A percentile compares a stretch with the other conserved stretches of the same genome.
These are phyloP conservation scores for Diversispora eburnea DNA, from an alignment of 192 early-diverging fungal genomes.

Conservation along the genomic window DNA sequence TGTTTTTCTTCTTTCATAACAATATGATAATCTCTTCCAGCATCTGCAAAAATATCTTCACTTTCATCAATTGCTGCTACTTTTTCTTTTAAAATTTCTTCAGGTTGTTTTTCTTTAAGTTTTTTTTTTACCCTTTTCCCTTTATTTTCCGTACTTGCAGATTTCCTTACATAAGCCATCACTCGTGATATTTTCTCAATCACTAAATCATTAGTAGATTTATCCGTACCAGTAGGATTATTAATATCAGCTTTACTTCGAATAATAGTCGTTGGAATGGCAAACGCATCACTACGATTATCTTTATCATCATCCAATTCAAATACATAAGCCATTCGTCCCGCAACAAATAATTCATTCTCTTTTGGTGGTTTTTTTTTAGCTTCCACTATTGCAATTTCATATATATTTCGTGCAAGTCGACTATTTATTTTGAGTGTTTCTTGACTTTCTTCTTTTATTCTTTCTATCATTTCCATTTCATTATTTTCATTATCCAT, in stretches of 20 bases:
- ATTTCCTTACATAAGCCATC: slow-evolving; percentile 46
- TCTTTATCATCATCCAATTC: slow-evolving; percentile 51
- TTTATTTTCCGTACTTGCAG: slow-evolving; percentile 33
- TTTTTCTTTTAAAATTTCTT: slow-evolving; percentile 27
- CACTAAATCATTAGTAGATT: slow-evolving; percentile 59
- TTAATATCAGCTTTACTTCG: slow-evolving; percentile 71
- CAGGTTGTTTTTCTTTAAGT: slow-evolving; percentile 28
- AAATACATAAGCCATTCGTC: slow-evolving; percentile 75
- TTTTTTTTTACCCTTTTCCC: slow-evolving; percentile 48
- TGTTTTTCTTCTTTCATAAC: background rate
- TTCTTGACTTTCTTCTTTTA: slow-evolving; percentile 44
- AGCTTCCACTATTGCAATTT: slow-evolving; percentile 37
- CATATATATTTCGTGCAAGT: slow-evolving; percentile 50
- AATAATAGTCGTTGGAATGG: slow-evolving; percentile 69
- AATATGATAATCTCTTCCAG: slow-evolving; percentile 70
- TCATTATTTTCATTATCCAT: slow-evolving; percentile 40
- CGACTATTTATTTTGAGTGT: slow-evolving; percentile 38
- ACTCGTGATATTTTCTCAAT: slow-evolving; percentile 70
- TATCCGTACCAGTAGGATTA: slow-evolving; percentile 42
- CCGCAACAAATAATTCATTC: slow-evolving; percentile 73
- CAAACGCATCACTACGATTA: slow-evolving; percentile 45
- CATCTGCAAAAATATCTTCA: slow-evolving; percentile 86
- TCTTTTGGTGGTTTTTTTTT: slow-evolving; percentile 39
- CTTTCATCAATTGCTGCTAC: slow-evolving; percentile 51
- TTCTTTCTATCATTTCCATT: slow-evolving; percentile 37